Base-by-base conservation (phyloP, 306 rosid species). In the Clitoria ternatea region DNA sequence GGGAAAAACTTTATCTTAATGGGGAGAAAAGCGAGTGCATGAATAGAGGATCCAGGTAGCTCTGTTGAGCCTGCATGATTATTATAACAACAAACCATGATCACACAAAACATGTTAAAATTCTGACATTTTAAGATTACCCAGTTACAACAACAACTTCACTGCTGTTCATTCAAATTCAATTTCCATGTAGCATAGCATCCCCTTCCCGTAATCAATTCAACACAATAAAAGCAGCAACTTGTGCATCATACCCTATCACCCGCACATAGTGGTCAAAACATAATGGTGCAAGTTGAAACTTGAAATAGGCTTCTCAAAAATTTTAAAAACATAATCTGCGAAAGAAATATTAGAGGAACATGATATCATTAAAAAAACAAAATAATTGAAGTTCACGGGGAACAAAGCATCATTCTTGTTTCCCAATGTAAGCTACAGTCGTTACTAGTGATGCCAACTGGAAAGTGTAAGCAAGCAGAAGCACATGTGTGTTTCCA, bases 361-460 rank as follows among this genome's bases (percentile, higher is more conserved):
- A 56, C 53, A 24, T 9, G 47, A 40, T 60, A 61, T 29, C 19
- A 64, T 30, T 8, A 29, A 42, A 64, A 29, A 66, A 56, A 69
- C 73, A 22, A 64, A 65, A 68, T 47, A 62, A 78, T 74, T 50
- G 23, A 62, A 62, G 71, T 39, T 27, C 35, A 56, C 26, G 9
- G 39, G 53, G 29, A 45, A 73, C 43, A 52, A 29, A 73, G 66
- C 61, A 77, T 67, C 35, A 42, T 65, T 35, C 74, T 45, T 39
- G 73, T 77, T 72, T 15, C 39, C 53, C 36, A 70, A 56, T 47
- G 36, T 12, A 62, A n/a, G 42, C 42, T 24, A 56, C 68, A 23
- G 52, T 54, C n/a, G n/a, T n/a, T n/a, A n/a, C n/a, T 59, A 44
- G 57, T 65, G 72, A 56, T 76, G 81, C 76, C 81, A 71, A 44